These are phyloP conservation scores for Ciborinia camelliae DNA, from an alignment of 2,329 filamentous ascomycete genomes.

Conservation along the genomic window DNA sequence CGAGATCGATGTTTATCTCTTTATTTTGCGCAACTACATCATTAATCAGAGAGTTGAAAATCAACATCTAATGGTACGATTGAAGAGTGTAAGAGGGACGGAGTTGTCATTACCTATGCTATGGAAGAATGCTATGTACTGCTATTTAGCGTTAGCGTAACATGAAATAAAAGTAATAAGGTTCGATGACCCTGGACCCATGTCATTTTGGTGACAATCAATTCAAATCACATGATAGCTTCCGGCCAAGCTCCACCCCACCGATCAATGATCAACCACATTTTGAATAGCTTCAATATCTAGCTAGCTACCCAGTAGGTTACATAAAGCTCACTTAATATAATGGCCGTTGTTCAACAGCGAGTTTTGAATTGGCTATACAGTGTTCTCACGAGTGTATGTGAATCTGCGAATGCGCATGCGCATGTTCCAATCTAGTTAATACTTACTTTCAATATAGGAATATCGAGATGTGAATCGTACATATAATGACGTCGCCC, in stretches of 20 bases:
- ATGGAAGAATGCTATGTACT: no score
- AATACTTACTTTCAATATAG: conserved; percentile 46
- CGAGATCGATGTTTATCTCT: no score
- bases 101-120: no score
- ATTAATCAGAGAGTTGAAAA: no score
- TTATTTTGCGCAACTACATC: no score
- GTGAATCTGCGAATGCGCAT: conserved; percentile 27
- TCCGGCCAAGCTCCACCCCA: not conserved
- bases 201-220: no score
- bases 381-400: conserved; percentile 76
- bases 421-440: not conserved
- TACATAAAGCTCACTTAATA: conserved; percentile 23
- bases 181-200: no score
- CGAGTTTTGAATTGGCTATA: conserved; percentile 94
- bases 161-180: no score
- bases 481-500: conserved; percentile 87
- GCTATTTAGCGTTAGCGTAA: no score
- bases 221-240: not conserved
- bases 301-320: not conserved
- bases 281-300: conserved; percentile 15
- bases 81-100: no score
- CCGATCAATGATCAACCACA: not conserved
- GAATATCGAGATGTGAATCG: conserved; percentile 92
- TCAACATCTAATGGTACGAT: no score
- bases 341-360: conserved; percentile 67